Conservation (phyloP, 1,139 yeast species). For the Hemisphaericaspora xylofermentans region DNA sequence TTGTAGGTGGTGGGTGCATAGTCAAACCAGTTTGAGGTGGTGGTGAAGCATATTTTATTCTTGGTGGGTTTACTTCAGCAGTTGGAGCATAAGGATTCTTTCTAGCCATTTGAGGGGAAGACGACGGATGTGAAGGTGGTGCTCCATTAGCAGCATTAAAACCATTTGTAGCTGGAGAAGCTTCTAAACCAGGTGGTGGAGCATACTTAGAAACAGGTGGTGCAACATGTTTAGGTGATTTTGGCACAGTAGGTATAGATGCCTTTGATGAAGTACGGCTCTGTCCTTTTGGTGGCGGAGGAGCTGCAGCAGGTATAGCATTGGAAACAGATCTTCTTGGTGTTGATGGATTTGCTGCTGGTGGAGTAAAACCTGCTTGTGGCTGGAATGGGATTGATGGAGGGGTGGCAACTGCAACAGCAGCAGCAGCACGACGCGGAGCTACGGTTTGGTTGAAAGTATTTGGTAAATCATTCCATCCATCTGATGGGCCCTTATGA, state of each 20-base stretch:
- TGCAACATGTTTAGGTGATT: slow-evolving; percentile 23
- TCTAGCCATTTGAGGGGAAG: slow-evolving; percentile 22
- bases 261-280: slow-evolving; percentile 31
- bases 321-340: slow-evolving; percentile 3
- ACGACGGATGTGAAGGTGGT: slow-evolving; percentile 17
- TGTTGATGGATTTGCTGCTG: slow-evolving; percentile 27
- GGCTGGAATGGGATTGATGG: slow-evolving; percentile 24
- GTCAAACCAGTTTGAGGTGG: slow-evolving; percentile 16
- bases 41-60: slow-evolving; percentile 20
- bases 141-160: slow-evolving; percentile 32
- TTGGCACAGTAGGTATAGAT: slow-evolving; percentile 18
- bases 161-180: slow-evolving; percentile 20
- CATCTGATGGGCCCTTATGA: slow-evolving; percentile 63
- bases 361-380: slow-evolving; percentile 24
- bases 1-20: slow-evolving; percentile 15
- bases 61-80: slow-evolving; percentile 19
- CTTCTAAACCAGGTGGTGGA: slow-evolving; percentile 30
- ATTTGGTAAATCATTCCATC: slow-evolving; percentile 94
- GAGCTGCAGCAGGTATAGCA: slow-evolving; percentile 14
- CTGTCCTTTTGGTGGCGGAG: slow-evolving; percentile 40
- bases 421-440: slow-evolving; percentile 53
- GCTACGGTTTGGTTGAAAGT: slow-evolving; percentile 51
- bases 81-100: slow-evolving; percentile 39
- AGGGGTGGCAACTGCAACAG: slow-evolving; percentile 32
- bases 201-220: slow-evolving; percentile 33